phyloP scores from a whole-genome alignment of 306 rosid species.

The Fragaria iinumae region DNA sequence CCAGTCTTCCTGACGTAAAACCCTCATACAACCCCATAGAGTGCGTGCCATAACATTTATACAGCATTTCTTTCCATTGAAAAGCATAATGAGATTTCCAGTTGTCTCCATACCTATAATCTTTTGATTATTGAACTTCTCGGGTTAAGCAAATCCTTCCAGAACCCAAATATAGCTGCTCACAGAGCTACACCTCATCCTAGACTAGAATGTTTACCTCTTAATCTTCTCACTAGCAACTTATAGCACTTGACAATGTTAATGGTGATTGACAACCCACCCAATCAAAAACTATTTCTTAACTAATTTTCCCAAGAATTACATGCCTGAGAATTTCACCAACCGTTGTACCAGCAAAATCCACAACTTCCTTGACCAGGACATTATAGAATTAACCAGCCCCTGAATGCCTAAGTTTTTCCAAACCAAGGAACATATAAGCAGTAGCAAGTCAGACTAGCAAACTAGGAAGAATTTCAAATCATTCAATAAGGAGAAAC shows the following conservation, averaged over 20 bases:
- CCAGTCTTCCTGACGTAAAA: neutral
- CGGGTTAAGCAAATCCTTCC: neutral
- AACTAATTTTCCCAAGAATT: no score
- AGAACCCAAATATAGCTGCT: neutral
- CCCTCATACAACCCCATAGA: neutral
- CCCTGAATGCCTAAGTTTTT: neutral
- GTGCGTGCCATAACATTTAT: neutral
- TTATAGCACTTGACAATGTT: neutral
- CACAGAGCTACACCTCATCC: neutral
- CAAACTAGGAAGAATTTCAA: slow-evolving; percentile 1
- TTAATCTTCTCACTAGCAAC: neutral
- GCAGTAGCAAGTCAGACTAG: neutral
- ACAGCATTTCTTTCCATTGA: neutral
- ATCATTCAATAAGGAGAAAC: neutral
- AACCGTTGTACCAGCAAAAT: neutral
- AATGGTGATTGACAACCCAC: neutral
- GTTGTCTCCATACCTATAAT: neutral
- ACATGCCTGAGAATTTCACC: neutral
- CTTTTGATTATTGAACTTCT: neutral
- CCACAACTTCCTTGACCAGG: neutral
- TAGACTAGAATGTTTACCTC: neutral
- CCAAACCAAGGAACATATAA: neutral
- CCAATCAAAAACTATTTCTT: no score
- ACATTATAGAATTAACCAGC: neutral
- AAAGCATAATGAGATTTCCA: neutral